Percentiles rank a stretch among this genome's conserved stretches.
Conservation (phyloP, 139 green algal genomes). For the Picochlorum sp. region DNA sequence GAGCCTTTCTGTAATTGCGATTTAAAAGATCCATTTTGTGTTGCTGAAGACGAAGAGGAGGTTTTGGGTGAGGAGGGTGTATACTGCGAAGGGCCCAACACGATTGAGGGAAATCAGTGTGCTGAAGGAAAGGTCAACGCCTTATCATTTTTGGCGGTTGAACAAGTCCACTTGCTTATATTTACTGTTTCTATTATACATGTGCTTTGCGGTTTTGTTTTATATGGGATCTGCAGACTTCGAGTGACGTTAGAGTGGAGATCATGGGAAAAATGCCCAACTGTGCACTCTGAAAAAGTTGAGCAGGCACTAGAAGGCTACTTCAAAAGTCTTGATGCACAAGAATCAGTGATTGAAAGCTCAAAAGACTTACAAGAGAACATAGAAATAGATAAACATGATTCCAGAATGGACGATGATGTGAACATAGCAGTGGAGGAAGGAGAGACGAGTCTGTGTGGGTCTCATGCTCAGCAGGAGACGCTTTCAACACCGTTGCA, state of each 20-base stretch:
- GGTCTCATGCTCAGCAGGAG: too few species aligned
- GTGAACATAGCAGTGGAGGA: too few species aligned
- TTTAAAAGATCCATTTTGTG: background rate
- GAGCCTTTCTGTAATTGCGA: slow-evolving; percentile 13
- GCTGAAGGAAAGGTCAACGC: background rate
- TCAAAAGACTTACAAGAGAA: too few species aligned
- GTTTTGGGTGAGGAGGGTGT: too few species aligned
- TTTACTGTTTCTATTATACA: slow-evolving; percentile 8
- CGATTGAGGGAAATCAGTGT: background rate
- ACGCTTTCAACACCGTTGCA: too few species aligned
- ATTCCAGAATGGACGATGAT: too few species aligned
- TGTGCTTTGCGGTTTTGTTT: slow-evolving; percentile 1
- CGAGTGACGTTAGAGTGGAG: slow-evolving; percentile 5
- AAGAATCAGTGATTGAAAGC: too few species aligned
- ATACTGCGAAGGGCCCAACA: background rate
- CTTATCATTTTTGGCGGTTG: slow-evolving; percentile 8
- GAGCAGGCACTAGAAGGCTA: background rate
- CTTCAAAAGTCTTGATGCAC: background rate
- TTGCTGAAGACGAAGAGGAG: background rate
- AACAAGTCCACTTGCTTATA: slow-evolving; percentile 14
- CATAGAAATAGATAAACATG: too few species aligned
- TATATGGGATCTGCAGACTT: background rate
- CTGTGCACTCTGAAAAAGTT: background rate
- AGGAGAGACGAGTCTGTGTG: too few species aligned
- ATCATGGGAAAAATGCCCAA: background rate